Percentiles rank a stretch among this genome's conserved stretches.
Evolutionary conservation across 805 yeast genomes (phyloP).

Genomic region (Wickerhamomyces canadensis): DNA sequence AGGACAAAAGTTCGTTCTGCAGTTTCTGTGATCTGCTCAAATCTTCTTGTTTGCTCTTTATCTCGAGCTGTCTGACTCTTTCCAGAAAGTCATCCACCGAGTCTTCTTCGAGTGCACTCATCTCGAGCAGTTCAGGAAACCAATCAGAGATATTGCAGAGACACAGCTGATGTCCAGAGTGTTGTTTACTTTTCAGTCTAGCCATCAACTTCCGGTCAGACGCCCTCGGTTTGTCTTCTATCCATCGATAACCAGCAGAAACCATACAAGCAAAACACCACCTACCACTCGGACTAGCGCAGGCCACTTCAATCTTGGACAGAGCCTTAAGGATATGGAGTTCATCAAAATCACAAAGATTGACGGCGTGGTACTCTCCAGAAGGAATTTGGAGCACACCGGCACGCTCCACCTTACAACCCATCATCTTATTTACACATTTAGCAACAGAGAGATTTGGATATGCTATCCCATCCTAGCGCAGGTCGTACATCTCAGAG

Average conservation of each 20-base stretch:
- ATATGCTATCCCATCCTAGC: constrained; percentile 83
- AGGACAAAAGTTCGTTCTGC: not conserved
- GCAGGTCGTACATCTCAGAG: constrained; percentile 28
- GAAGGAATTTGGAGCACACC: constrained; percentile 47
- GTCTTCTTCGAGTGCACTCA: constrained; percentile 2
- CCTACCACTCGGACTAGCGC: not conserved
- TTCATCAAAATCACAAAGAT: constrained; percentile 29
- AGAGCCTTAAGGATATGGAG: constrained; percentile 19
- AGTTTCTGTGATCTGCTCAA: constrained; percentile 7
- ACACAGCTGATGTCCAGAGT: no score
- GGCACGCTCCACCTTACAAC: constrained; percentile 69
- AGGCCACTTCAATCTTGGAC: not conserved
- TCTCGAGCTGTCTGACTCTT: constrained; percentile 12
- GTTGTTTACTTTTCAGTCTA: no score
- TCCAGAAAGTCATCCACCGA: constrained; percentile 12
- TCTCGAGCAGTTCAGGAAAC: not conserved
- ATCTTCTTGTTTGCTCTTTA: constrained; percentile 6
- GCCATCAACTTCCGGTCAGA: no score
- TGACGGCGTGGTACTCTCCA: constrained; percentile 46
- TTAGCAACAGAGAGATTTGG: constrained; percentile 67
- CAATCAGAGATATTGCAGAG: no score
- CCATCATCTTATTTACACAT: constrained; percentile 67
- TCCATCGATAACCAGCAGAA: not conserved
- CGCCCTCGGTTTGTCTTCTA: no score
- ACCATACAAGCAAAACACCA: not conserved